These are phyloP conservation scores for Lagenaria siceraria DNA, from an alignment of 306 rosid genomes.

Conservation along the genomic window DNA sequence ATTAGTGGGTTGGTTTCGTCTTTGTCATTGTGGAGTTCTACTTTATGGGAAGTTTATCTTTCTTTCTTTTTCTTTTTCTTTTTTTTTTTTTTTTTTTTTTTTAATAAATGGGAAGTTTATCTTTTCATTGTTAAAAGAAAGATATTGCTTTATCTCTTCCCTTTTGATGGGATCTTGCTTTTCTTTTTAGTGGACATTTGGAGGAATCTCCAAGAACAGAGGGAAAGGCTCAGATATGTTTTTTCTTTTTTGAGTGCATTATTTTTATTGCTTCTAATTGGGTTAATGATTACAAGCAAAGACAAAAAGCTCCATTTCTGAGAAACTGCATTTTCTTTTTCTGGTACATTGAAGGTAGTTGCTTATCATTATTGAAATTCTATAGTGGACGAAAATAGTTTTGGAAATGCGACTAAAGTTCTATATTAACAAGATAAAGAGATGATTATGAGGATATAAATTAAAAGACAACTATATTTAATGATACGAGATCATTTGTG, in stretches of 20 bases:
- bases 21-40: background rate
- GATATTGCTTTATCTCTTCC: background rate
- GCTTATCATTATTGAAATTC: no score
- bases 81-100: no score
- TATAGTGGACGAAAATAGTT: no score
- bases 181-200: background rate
- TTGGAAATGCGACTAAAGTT: no score
- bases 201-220: slow-evolving; percentile 22
- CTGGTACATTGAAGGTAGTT: background rate
- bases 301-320: background rate
- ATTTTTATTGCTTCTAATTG: background rate
- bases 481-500: no score
- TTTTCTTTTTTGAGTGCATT: background rate
- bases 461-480: no score
- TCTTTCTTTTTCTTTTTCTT: no score
- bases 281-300: background rate
- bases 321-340: background rate
- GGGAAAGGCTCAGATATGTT: background rate
- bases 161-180: background rate
- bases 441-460: no score
- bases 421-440: no score
- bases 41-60: background rate
- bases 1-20: background rate
- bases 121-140: background rate
- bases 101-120: background rate